phyloP scores from a whole-genome alignment of 495 filamentous ascomycete genomes.

The Terfezia boudieri region DNA sequence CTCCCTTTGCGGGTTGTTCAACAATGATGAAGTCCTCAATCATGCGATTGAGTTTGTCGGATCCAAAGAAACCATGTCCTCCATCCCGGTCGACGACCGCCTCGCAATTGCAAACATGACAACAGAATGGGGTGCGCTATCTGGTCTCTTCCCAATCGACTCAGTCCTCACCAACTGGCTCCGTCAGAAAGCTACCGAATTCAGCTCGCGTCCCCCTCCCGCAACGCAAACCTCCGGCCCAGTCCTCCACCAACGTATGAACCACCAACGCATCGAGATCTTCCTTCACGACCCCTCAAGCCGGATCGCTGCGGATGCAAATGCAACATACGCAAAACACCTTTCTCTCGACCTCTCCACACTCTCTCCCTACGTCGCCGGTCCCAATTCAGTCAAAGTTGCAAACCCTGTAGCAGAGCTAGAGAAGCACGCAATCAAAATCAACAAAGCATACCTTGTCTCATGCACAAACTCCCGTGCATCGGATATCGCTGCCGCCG shows the following conservation, averaged over 20 bases:
- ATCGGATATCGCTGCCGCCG: conserved; percentile 65
- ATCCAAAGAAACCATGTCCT: conserved; percentile 51
- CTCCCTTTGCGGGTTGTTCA: conserved; percentile 68
- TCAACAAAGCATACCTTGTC: conserved; percentile 76
- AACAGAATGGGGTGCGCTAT: conserved; percentile 78
- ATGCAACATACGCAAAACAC: conserved; percentile 61
- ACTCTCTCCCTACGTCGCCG: conserved; percentile 66
- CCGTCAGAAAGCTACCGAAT: conserved; percentile 45
- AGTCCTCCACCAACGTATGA: conserved; percentile 30
- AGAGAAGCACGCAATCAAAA: conserved; percentile 41
- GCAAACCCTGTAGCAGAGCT: conserved; percentile 60
- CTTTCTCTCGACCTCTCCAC: conserved; percentile 60
- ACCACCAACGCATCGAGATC: conserved; percentile 45
- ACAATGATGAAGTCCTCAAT: conserved; percentile 77
- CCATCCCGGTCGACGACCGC: conserved; percentile 52
- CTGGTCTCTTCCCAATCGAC: conserved; percentile 72
- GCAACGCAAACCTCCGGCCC: background rate
- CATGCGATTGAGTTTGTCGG: conserved; percentile 82
- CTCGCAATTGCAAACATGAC: conserved; percentile 88
- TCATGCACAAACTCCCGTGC: conserved; percentile 77
- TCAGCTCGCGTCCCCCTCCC: conserved; percentile 21
- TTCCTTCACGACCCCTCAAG: conserved; percentile 32
- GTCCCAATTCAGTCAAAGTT: conserved; percentile 81
- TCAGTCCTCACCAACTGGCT: conserved; percentile 50
- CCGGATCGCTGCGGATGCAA: conserved; percentile 45